Percentiles rank a stretch among this genome's conserved stretches.
These are phyloP conservation scores for Gentiana dahurica DNA, from an alignment of 257 asterid species.

Conservation along the genomic window DNA sequence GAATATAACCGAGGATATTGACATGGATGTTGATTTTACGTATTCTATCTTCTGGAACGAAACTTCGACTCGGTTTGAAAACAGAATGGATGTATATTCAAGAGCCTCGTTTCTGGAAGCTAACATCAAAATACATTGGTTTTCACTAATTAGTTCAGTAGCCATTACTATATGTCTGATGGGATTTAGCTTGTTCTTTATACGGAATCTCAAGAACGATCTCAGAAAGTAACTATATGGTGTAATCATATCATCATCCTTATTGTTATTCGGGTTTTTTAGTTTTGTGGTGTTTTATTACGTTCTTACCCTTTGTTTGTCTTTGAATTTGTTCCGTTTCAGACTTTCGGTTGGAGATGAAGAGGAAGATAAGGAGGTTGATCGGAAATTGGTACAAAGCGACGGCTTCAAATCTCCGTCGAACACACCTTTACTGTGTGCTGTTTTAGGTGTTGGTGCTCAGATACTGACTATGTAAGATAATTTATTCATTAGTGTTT, in stretches of 20 bases:
- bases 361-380: slow-evolving; percentile 80
- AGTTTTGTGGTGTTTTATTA: not conserved
- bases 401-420: slow-evolving; percentile 67
- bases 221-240: slow-evolving; percentile 49
- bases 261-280: not conserved
- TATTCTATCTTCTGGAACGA: slow-evolving; percentile 58
- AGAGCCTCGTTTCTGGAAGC: slow-evolving; percentile 45
- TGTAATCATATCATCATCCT: slow-evolving; percentile 9
- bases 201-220: slow-evolving; percentile 66
- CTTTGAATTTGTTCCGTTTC: slow-evolving; percentile 4
- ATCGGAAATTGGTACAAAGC: slow-evolving; percentile 65
- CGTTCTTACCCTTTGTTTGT: not conserved
- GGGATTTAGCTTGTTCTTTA: slow-evolving; percentile 48
- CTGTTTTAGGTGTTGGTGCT: slow-evolving; percentile 68
- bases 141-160: slow-evolving; percentile 52
- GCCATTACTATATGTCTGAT: slow-evolving; percentile 45
- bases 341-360: slow-evolving; percentile 67
- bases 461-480: slow-evolving; percentile 68
- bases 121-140: slow-evolving; percentile 56
- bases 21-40: slow-evolving; percentile 42
- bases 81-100: slow-evolving; percentile 60
- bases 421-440: slow-evolving; percentile 48
- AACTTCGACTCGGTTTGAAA: slow-evolving; percentile 31
- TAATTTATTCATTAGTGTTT: not conserved
- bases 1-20: slow-evolving; percentile 58